Conservation (phyloP, 2,329 filamentous ascomycete species). For the Penicillium sp. region DNA sequence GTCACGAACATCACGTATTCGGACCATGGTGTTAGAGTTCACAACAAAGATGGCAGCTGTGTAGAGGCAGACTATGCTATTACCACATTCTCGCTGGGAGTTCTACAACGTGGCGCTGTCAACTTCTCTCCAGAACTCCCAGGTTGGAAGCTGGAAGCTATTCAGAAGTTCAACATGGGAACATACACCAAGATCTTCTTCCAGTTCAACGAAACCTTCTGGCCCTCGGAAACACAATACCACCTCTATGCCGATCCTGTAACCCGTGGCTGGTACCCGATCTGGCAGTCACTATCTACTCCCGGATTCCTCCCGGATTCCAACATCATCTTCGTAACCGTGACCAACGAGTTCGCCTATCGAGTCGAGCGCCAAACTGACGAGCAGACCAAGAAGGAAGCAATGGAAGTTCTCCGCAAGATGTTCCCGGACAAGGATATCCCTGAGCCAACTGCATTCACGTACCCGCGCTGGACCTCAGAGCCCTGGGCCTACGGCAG, state of each 20-base stretch:
- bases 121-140: conserved; percentile 59
- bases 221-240: conserved; percentile 55
- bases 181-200: conserved; percentile 73
- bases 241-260: conserved; percentile 53
- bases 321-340: conserved; percentile 65
- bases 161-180: conserved; percentile 65
- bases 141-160: conserved; percentile 61
- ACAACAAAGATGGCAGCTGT: conserved; percentile 55
- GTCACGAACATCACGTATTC: conserved; percentile 57
- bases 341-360: conserved; percentile 57
- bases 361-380: conserved; percentile 59
- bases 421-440: conserved; percentile 61
- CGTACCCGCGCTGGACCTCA: conserved; percentile 59
- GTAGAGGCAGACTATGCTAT: conserved; percentile 61
- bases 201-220: conserved; percentile 66
- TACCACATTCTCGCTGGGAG: conserved; percentile 66
- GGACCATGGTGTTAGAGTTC: conserved; percentile 52
- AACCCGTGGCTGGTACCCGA: conserved; percentile 54
- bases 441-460: conserved; percentile 59
- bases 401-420: conserved; percentile 55
- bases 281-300: conserved; percentile 62
- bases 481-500: conserved; percentile 56
- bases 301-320: conserved; percentile 59
- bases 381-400: conserved; percentile 56
- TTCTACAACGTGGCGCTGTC: conserved; percentile 61